Conservation (phyloP, 805 yeast genomes). For the Hanseniaspora taiwanica region DNA sequence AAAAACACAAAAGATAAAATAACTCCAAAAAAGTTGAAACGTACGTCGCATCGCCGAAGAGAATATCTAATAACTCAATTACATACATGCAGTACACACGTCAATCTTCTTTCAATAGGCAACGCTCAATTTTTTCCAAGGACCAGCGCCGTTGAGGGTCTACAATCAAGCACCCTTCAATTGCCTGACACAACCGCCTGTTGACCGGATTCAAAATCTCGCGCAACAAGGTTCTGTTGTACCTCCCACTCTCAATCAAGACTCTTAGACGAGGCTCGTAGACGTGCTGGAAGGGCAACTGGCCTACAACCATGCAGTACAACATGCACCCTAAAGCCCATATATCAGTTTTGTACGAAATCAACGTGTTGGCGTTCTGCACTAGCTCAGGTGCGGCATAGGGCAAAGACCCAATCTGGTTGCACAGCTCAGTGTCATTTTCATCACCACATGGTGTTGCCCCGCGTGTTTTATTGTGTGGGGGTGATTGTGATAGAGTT, state of each 20-base stretch:
- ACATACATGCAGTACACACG: no score
- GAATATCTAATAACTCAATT: no score
- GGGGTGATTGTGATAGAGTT: no score
- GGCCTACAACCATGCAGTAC: conserved; percentile 61
- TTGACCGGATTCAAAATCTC: conserved; percentile 2
- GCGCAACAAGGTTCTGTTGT: conserved; percentile 28
- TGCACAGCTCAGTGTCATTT: conserved; percentile 31
- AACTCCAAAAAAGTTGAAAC: no score
- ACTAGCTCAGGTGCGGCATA: conserved; percentile 85
- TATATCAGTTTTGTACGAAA: conserved; percentile 40
- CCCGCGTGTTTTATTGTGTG: background rate
- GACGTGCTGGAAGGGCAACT: conserved; percentile 72
- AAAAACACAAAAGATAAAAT: no score
- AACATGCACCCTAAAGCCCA: conserved; percentile 85
- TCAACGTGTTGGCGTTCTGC: conserved; percentile 1
- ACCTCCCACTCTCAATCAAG: conserved; percentile 56
- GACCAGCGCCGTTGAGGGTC: conserved; percentile 41
- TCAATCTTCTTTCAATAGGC: no score
- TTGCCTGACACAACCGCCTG: conserved; percentile 21
- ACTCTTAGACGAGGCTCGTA: conserved; percentile 69
- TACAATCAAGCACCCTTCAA: conserved; percentile 40
- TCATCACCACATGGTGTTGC: background rate
- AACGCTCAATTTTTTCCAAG: conserved; percentile 27
- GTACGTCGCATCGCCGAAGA: no score
- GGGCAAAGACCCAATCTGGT: conserved; percentile 79